Evolutionary conservation across 2,329 filamentous ascomycete genomes (phyloP).

Genomic region (Clarireedia homoeocarpa): DNA sequence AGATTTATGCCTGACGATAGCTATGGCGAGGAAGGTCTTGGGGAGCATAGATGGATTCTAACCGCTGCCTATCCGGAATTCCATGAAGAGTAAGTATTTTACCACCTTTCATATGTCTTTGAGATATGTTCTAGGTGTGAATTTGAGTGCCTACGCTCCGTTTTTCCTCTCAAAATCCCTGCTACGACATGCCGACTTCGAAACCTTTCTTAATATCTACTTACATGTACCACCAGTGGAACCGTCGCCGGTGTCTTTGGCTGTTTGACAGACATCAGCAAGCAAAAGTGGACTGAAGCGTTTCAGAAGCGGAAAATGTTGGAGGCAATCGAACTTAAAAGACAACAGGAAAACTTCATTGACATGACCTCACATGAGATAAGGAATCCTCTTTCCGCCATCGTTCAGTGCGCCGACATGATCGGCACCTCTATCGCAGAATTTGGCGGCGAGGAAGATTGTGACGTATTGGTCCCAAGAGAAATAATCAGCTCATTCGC

Average conservation of each 20-base stretch:
- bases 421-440: slow-evolving; percentile 39
- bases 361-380: slow-evolving; percentile 68
- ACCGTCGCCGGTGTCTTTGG: slow-evolving; percentile 68
- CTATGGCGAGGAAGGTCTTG: slow-evolving; percentile 46
- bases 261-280: slow-evolving; percentile 77
- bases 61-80: slow-evolving; percentile 71
- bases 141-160: background rate
- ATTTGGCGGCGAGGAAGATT: slow-evolving; percentile 52
- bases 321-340: slow-evolving; percentile 49
- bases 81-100: slow-evolving; percentile 32
- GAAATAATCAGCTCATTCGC: slow-evolving; percentile 47
- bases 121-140: background rate
- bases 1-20: slow-evolving; percentile 43
- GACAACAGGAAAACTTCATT: slow-evolving; percentile 75
- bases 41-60: slow-evolving; percentile 65
- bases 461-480: slow-evolving; percentile 46
- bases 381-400: slow-evolving; percentile 66
- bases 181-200: no score
- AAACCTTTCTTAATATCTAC: background rate
- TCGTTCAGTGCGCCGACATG: slow-evolving; percentile 63
- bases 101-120: slow-evolving; percentile 22
- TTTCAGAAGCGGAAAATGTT: slow-evolving; percentile 35
- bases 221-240: slow-evolving; percentile 31
- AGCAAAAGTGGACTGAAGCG: slow-evolving; percentile 64
- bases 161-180: no score